Conservation (phyloP, 495 filamentous ascomycete species). For the Xylaria scruposa region DNA sequence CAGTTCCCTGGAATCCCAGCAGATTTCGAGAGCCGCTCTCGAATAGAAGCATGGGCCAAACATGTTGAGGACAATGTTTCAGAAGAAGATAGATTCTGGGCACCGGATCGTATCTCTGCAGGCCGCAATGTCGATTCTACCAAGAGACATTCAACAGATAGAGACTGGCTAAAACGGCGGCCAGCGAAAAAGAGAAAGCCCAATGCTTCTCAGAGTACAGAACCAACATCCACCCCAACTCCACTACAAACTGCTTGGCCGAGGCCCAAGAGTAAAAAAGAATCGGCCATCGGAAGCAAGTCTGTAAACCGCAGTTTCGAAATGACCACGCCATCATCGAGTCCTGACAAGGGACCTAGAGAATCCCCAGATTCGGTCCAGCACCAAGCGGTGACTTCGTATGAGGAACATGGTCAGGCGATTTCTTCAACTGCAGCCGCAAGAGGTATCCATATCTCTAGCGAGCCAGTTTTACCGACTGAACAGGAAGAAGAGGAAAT, state of each 20-base stretch:
- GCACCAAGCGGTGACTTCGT: background rate
- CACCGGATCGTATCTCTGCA: constrained; percentile 20
- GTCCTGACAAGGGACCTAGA: constrained; percentile 13
- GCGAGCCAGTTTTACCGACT: background rate
- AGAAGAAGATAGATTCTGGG: constrained; percentile 41
- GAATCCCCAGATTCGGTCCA: background rate
- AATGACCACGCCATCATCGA: constrained; percentile 36
- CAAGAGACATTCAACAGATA: constrained; percentile 33
- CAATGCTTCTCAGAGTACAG: constrained; percentile 27
- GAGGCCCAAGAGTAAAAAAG: background rate
- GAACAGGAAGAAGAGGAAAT: background rate
- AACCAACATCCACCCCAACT: constrained; percentile 31
- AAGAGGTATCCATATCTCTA: background rate
- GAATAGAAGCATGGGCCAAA: constrained; percentile 37
- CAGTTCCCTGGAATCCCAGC: constrained; percentile 16
- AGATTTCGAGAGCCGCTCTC: constrained; percentile 25
- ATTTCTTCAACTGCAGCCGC: background rate
- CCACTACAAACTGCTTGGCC: constrained; percentile 18
- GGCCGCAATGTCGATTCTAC: background rate
- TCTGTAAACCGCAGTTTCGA: constrained; percentile 34
- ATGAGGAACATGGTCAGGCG: background rate
- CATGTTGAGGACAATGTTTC: constrained; percentile 23
- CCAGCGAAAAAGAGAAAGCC: constrained; percentile 33
- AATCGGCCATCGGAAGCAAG: background rate
- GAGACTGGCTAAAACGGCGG: constrained; percentile 37